Conservation (phyloP, 2,329 filamentous ascomycete genomes). For the Fusarium mexicanum region DNA sequence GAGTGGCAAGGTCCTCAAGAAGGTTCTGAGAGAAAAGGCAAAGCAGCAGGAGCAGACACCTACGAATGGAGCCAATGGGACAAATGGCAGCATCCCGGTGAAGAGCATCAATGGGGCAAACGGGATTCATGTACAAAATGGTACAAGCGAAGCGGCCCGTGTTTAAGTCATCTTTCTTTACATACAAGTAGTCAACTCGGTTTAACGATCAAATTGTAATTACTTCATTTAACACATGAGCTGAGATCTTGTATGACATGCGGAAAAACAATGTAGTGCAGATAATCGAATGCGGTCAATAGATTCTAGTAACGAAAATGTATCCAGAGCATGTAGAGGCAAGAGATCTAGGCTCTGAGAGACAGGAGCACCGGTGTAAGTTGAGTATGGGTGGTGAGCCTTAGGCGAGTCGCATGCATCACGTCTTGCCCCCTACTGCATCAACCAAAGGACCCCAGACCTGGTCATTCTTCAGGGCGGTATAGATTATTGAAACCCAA, state of each 20-base stretch:
- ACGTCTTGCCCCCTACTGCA: fast-evolving
- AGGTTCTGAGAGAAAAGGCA: neutral
- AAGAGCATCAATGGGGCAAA: neutral
- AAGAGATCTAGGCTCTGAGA: neutral
- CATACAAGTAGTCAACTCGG: neutral
- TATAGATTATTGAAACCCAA: neutral
- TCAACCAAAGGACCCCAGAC: neutral
- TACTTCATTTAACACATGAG: fast-evolving
- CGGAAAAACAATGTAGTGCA: fast-evolving
- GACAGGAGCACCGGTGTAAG: too few relatives aligned
- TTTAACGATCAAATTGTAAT: neutral
- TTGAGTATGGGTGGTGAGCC: too few relatives aligned
- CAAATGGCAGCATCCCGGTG: neutral
- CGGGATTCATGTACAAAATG: neutral
- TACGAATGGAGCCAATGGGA: neutral
- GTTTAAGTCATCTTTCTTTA: neutral
- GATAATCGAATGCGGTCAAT: fast-evolving
- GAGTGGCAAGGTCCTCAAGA: neutral
- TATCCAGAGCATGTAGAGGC: fast-evolving
- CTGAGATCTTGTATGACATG: neutral
- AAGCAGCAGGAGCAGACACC: neutral
- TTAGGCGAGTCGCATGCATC: fast-evolving
- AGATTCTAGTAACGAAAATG: neutral
- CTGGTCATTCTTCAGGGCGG: neutral
- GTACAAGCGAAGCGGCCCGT: neutral